These are phyloP conservation scores for Corynespora cassiicola DNA, from an alignment of 2,329 filamentous ascomycete genomes.

Conservation along the genomic window DNA sequence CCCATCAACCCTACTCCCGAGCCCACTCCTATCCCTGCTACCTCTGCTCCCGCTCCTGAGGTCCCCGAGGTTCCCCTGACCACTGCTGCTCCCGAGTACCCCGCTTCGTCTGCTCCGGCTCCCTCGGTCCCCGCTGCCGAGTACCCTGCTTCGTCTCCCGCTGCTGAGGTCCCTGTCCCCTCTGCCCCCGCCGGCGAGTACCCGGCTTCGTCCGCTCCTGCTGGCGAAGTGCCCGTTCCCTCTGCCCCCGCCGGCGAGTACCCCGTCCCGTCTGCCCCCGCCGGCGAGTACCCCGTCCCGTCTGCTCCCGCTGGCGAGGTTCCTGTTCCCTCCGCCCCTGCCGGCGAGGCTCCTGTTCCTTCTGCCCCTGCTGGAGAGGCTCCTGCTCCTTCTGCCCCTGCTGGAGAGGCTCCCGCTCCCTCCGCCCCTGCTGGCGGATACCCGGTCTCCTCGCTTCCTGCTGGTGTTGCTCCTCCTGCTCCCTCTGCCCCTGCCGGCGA, in stretches of 20 bases:
- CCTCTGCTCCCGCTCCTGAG: too few species aligned
- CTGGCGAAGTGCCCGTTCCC: slow-evolving; percentile 45
- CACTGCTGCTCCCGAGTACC: slow-evolving; percentile 44
- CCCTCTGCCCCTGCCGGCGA: slow-evolving; percentile 13
- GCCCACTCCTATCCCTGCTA: too few species aligned
- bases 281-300: slow-evolving; percentile 41
- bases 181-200: too few species aligned
- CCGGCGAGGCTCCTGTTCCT: slow-evolving; percentile 14
- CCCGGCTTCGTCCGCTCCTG: slow-evolving; percentile 45
- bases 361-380: slow-evolving; percentile 12
- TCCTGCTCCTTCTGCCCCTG: slow-evolving; percentile 13
- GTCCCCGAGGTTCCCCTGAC: too few species aligned
- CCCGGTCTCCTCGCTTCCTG: too few species aligned
- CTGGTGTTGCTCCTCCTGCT: slow-evolving; percentile 22
- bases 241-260: slow-evolving; percentile 40
- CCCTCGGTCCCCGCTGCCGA: slow-evolving; percentile 1
- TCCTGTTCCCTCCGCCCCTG: slow-evolving; percentile 16
- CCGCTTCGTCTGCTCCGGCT: slow-evolving; percentile 11
- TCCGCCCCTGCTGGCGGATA: slow-evolving; percentile 5
- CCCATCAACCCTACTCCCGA: slow-evolving; percentile 50
- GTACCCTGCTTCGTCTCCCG: too few species aligned
- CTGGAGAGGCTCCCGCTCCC: slow-evolving; percentile 3
- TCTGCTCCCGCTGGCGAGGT: slow-evolving; percentile 14
- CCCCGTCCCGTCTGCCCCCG: slow-evolving; percentile 26
- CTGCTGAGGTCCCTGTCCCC: too few species aligned